Percentiles rank a stretch among this genome's conserved stretches.
These are phyloP conservation scores for Tricholomella constricta DNA, from an alignment of 768 basidiomycete genomes.

Conservation along the genomic window DNA sequence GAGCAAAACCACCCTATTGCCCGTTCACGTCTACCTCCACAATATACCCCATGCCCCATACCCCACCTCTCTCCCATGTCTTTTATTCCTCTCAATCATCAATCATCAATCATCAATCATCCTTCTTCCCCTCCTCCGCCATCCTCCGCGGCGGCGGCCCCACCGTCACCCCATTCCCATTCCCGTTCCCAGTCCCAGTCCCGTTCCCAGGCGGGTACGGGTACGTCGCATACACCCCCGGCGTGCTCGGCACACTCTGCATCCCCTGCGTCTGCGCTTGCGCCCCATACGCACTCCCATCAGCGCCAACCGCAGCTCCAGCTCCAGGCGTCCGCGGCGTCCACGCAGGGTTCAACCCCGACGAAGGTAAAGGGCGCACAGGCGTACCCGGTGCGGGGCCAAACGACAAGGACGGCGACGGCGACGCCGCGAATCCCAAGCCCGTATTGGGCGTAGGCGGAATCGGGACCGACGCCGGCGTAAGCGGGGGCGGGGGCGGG, in stretches of 20 bases:
- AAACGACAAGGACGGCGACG: neutral
- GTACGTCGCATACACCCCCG: conserved; percentile 34
- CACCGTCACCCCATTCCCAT: conserved; percentile 26
- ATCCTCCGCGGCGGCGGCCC: conserved; percentile 27
- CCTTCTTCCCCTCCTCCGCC: conserved; percentile 31
- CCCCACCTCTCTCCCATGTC: no score
- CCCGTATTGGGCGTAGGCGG: conserved; percentile 5
- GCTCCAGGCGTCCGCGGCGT: conserved; percentile 11
- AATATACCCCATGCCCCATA: no score
- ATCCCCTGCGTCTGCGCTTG: no score
- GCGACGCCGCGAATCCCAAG: conserved; percentile 8
- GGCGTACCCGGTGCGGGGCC: conserved; percentile 8
- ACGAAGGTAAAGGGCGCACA: conserved; percentile 11
- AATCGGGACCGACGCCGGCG: conserved; percentile 2
- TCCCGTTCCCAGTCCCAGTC: conserved; percentile 17
- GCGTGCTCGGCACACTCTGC: conserved; percentile 32
- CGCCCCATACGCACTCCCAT: no score
- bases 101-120: conserved; percentile 27
- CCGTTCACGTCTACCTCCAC: no score
- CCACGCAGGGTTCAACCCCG: conserved; percentile 18
- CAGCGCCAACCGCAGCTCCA: conserved; percentile 2
- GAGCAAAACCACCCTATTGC: no score
- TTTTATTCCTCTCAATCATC: no score
- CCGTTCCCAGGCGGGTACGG: conserved; percentile 32
- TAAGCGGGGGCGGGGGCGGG: conserved; percentile 26